Evolutionary conservation across 139 green algal genomes (phyloP), one percentile per base, ranked within the genome.

Genomic region (Parachlorella kessleri): DNA sequence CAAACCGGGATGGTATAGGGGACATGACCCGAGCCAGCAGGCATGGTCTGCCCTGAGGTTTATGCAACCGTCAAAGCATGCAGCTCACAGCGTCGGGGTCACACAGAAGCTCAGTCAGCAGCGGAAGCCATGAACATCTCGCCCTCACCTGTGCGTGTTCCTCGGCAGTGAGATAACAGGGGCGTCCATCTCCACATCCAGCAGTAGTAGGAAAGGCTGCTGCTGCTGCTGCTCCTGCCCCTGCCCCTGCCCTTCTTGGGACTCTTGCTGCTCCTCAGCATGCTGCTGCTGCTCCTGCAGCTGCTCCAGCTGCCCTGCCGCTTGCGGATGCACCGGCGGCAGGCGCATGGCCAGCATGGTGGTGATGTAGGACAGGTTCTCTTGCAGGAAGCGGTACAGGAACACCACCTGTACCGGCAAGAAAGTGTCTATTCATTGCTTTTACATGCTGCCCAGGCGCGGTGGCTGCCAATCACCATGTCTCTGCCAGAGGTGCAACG

Each of bases 381-480:
- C 86, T 54, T 83, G 65, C 33, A 98, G 66, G 80, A 98, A 98
- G 69, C 94, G 88, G 69, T 97, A 87, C 68, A 98, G 88, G 84
- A 93, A 98, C 24, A 98, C 87, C 24, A 98, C 55, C 66, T 92
- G 87, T 28, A 98, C 91, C 84, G 28, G 67, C 66, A 70, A 8
- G 55, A n/a, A 8, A n/a, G n/a, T n/a, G n/a, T n/a, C n/a, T n/a
- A n/a, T n/a, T n/a, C n/a, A n/a, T n/a, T n/a, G n/a, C n/a, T n/a
- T n/a, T n/a, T n/a, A n/a, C n/a, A n/a, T n/a, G n/a, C n/a, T n/a
- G n/a, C n/a, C n/a, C n/a, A n/a, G n/a, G n/a, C n/a, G n/a, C n/a
- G n/a, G n/a, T n/a, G n/a, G n/a, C n/a, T n/a, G n/a, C n/a, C n/a
- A n/a, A n/a, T n/a, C n/a, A n/a, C n/a, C n/a, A n/a, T n/a, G n/a